Evolutionary conservation across 2,329 filamentous ascomycete species (phyloP), one percentile per base, ranked within the genome.

Genomic region (Escovopsis weberi): DNA sequence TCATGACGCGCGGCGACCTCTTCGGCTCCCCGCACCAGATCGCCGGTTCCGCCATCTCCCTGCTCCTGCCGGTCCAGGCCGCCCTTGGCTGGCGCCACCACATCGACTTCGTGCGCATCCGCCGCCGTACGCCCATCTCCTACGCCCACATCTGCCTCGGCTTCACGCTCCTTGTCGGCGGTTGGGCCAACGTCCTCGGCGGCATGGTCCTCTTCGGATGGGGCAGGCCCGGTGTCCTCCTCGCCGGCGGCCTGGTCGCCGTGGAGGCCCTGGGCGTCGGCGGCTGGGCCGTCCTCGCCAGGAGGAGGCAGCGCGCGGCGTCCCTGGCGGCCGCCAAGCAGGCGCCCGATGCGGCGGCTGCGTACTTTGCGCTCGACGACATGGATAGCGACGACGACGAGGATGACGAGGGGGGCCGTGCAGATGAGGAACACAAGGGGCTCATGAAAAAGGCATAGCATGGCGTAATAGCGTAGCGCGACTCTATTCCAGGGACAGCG

Each of bases 41-140:
- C 8, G 36, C 47, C 30, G 50, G 50, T 6, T 6, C 48, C 4
- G 26, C 23, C 5, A 42, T 51, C 18, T 38, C 45, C 30, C 34
- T 19, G 1, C 33, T 48, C 9, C 41, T 51, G 5, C 4, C 41
- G 1, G 37, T 46, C 5, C 50, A 50, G 10, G 44, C 44, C 4
- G 34, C 36, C 8, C 32, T 50, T 1, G 50, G 50, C 33, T 50
- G 45, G 44, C 47, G 45, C n/a, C 50, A 51, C 28, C 50, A 51
- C 35, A 26, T 50, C 10, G 37, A 43, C 26, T 50, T 50, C 37
- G 35, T 51, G 11, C 45, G 47, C 32, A 47, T 49, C 18, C 44
- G 41, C 9, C 48, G 47, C 11, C 42, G 50, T n/a, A 50, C 50
- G 0, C 48, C 41, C 47, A 46, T 50, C 15, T 51, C 46, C 4